These are phyloP conservation scores for Lachnellula suecica DNA, from an alignment of 2,329 filamentous ascomycete genomes.

Conservation along the genomic window DNA sequence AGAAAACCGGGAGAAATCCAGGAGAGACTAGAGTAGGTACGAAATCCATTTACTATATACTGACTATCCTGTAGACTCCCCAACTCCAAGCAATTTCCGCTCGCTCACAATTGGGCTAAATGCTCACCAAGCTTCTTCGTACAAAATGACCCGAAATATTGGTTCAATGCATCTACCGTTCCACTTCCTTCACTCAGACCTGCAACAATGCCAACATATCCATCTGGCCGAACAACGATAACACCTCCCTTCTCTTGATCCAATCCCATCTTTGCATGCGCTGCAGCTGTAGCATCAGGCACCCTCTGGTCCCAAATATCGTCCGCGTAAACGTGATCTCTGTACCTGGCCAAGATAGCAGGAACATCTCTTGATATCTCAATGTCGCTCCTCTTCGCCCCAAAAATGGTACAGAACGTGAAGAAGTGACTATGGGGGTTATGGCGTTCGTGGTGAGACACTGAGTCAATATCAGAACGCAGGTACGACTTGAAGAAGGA, in stretches of 20 bases:
- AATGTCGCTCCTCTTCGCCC: conserved; percentile 63
- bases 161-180: conserved; percentile 79
- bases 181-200: conserved; percentile 72
- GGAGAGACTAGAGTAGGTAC: no score
- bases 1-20: no score
- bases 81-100: background rate
- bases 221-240: conserved; percentile 82
- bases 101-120: conserved; percentile 38
- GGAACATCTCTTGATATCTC: conserved; percentile 74
- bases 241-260: conserved; percentile 72
- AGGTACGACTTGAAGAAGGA: conserved; percentile 73
- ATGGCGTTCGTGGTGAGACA: conserved; percentile 77
- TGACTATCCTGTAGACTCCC: background rate
- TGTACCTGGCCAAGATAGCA: conserved; percentile 68
- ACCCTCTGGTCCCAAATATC: conserved; percentile 73
- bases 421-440: conserved; percentile 85
- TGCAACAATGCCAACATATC: conserved; percentile 78
- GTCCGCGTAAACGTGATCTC: conserved; percentile 83
- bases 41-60: background rate
- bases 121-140: conserved; percentile 54
- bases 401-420: conserved; percentile 75
- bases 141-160: conserved; percentile 75
- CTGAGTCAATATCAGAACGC: conserved; percentile 57
- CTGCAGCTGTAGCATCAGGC: conserved; percentile 67
- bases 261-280: conserved; percentile 85